A percentile compares a stretch with the other conserved stretches of the same genome.
phyloP scores from a whole-genome alignment of 1,284 basidiomycete species.

The Ceratorhiza oryzae-sativae region DNA sequence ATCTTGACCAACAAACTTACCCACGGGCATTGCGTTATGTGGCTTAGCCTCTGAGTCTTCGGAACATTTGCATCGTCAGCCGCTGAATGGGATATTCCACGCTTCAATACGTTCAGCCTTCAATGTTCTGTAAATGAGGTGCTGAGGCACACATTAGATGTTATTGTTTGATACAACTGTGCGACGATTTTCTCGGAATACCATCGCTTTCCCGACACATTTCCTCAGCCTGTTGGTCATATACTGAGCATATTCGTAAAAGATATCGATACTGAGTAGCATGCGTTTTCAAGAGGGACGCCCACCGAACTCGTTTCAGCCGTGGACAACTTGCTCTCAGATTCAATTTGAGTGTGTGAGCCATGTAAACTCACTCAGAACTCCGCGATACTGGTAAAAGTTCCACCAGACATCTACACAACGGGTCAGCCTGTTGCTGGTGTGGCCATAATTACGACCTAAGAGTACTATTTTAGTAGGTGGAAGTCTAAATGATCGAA shows the following conservation, averaged over 20 bases:
- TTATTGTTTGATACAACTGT: conserved; percentile 49
- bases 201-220: background rate
- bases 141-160: background rate
- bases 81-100: conserved; percentile 64
- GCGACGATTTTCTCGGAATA: background rate
- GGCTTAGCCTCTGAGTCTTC: background rate
- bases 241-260: conserved; percentile 71
- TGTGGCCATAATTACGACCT: conserved; percentile 69
- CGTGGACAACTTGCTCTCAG: conserved; percentile 69
- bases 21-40: conserved; percentile 54
- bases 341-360: conserved; percentile 70
- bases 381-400: background rate
- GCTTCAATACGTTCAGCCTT: conserved; percentile 82
- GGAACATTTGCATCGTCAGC: conserved; percentile 53
- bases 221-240: conserved; percentile 63
- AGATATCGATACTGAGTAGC: conserved; percentile 63
- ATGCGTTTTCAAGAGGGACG: background rate
- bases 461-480: conserved; percentile 74
- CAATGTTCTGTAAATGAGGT: conserved; percentile 63
- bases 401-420: conserved; percentile 57
- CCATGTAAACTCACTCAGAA: conserved; percentile 40
- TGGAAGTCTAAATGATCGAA: conserved; percentile 8
- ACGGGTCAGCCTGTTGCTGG: conserved; percentile 63
- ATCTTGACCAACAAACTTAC: conserved; percentile 60
- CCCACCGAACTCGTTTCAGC: conserved; percentile 48